A percentile compares a stretch with the other conserved stretches of the same genome.
Evolutionary conservation across 345 rosid genomes (phyloP).

Genomic region (Xanthoceras sorbifolium): DNA sequence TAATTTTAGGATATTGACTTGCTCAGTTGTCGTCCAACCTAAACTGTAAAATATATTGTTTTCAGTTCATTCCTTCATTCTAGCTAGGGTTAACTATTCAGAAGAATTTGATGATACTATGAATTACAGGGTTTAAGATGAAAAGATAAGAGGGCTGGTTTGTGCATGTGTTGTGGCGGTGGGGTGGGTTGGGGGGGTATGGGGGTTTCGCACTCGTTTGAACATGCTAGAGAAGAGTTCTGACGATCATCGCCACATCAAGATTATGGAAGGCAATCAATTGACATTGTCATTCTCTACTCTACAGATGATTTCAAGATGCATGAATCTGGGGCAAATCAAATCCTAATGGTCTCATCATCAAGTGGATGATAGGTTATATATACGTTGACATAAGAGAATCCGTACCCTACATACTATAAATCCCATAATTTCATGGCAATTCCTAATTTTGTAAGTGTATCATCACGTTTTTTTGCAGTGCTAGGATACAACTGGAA

Average conservation of each 20-base stretch:
- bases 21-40: neutral
- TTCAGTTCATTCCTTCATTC: slow-evolving; percentile 7
- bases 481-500: neutral
- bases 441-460: neutral
- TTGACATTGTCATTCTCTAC: neutral
- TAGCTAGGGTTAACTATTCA: neutral
- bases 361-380: neutral
- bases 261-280: neutral
- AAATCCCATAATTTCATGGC: neutral
- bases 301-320: neutral
- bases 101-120: neutral
- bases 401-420: neutral
- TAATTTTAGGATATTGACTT: neutral
- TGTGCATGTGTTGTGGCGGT: neutral
- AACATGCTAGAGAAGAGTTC: neutral
- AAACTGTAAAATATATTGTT: slow-evolving; percentile 3
- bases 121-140: neutral
- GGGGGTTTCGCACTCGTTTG: neutral
- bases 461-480: neutral
- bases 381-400: neutral
- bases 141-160: neutral
- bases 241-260: neutral
- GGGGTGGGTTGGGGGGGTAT: too few species aligned
- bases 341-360: neutral
- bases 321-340: neutral